Evolutionary conservation across 2,329 filamentous ascomycete species (phyloP), one percentile per base, ranked within the genome.

Genomic region (Pezicula rhizophila): DNA sequence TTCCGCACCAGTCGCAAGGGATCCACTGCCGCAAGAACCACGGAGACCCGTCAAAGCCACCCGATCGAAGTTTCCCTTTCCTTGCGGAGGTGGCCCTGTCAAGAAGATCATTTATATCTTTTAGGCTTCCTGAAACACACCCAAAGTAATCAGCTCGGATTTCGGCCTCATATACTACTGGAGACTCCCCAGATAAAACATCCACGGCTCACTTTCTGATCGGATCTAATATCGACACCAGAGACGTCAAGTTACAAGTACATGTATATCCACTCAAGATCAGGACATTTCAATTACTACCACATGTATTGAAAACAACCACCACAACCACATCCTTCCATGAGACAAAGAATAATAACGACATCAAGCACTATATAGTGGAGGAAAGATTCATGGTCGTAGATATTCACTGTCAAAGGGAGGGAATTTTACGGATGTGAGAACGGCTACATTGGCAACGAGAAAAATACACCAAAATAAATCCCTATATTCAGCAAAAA

Each of bases 51-150:
- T 60, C 57, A 57, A 57, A 60, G 58, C 57, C 56, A 25, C 51
- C 50, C 46, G 48, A 46, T 52, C 47, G 48, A 63, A 60, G 52
- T 52, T 55, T 58, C 55, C 41, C 53, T 45, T 45, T 11, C 25
- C 17, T 25, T 42, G 26, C 15, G 5, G 18, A 50, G 54, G 53
- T 52, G 42, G 45, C 46, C 52, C 50, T 43, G 41, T 54, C 53
- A 56, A 53, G 52, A 47, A 52, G 53, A 54, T 55, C 49, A 54
- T 31, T 51, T 54, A 57, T 26, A 53, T 55, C 51, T 52, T 51
- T 50, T 52, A 53, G 43, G 52, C 40, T 46, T 58, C 3, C 51
- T 59, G 58, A 61, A 63, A 63, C 60, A 54, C 41, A 39, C 43
- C 42, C 52, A 49, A 39, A 46, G 49, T 52, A 48, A 55, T 59